Evolutionary conservation across 2,329 filamentous ascomycete genomes (phyloP).

Genomic region (Onygenales sp.): DNA sequence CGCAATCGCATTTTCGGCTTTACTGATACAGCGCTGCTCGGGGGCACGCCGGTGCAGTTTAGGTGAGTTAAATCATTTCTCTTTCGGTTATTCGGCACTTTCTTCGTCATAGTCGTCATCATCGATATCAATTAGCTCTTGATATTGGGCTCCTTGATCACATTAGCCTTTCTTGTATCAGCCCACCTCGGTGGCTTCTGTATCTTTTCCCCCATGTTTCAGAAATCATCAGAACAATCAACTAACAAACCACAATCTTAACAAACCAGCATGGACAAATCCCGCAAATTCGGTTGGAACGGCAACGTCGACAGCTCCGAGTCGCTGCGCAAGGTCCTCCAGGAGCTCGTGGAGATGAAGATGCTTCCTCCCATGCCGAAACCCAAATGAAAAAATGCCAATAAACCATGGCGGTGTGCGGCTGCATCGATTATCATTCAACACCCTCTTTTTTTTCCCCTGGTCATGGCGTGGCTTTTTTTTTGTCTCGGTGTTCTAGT

Average conservation of each 20-base stretch:
- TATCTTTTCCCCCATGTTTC: too few species aligned
- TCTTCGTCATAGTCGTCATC: not conserved
- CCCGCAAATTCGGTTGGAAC: slow-evolving; percentile 37
- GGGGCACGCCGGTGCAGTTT: slow-evolving; percentile 19
- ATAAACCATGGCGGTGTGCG: too few species aligned
- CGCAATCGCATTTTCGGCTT: slow-evolving; percentile 39
- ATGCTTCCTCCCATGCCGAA: slow-evolving; percentile 29
- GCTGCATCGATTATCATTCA: too few species aligned
- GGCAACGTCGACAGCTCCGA: slow-evolving; percentile 39
- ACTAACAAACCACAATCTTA: slow-evolving; percentile 1
- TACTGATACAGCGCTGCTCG: slow-evolving; percentile 31
- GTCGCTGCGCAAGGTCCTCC: slow-evolving; percentile 32
- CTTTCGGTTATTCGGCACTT: not conserved
- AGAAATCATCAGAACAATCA: too few species aligned
- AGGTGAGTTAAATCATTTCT: slow-evolving; percentile 14
- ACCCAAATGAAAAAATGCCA: not conserved
- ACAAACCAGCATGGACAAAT: slow-evolving; percentile 33
- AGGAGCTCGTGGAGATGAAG: slow-evolving; percentile 32
- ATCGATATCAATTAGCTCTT: slow-evolving; percentile 4
- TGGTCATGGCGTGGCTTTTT: too few species aligned
- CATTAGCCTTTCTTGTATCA: too few species aligned
- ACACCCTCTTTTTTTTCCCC: not conserved
- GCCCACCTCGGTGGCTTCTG: too few species aligned
- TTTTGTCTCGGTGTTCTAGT: too few species aligned
- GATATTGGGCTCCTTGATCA: not conserved